Percentiles rank a stretch among this genome's conserved stretches.
phyloP scores from a whole-genome alignment of 2,329 filamentous ascomycete species.

The Lomentospora prolificans region DNA sequence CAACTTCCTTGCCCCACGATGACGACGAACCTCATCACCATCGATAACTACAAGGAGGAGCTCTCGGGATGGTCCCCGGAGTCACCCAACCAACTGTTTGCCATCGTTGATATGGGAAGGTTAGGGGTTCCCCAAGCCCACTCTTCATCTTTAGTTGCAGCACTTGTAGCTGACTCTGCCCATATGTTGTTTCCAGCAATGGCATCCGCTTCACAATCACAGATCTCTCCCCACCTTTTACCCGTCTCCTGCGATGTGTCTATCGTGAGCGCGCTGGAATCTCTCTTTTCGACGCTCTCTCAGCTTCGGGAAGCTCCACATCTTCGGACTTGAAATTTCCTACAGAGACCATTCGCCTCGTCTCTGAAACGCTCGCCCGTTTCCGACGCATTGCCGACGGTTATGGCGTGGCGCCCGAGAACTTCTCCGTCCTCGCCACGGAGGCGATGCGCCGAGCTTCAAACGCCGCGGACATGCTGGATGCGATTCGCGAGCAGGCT shows the following conservation, averaged over 20 bases:
- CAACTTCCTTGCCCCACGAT: constrained; percentile 16
- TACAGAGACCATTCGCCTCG: constrained; percentile 48
- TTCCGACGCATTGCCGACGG: constrained; percentile 64
- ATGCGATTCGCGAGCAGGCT: constrained; percentile 50
- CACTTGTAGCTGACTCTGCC: no score
- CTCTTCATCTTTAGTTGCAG: neutral
- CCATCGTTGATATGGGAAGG: constrained; percentile 53
- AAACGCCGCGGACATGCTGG: constrained; percentile 61
- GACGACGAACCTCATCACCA: constrained; percentile 33
- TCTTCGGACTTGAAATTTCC: constrained; percentile 30
- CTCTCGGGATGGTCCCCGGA: constrained; percentile 38
- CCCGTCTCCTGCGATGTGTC: constrained; percentile 65
- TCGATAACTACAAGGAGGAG: constrained; percentile 39
- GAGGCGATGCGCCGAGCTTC: constrained; percentile 76
- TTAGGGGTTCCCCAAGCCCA: constrained; percentile 17
- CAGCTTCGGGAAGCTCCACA: constrained; percentile 28
- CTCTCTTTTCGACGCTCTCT: constrained; percentile 77
- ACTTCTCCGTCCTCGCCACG: constrained; percentile 72
- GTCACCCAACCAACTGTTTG: constrained; percentile 39
- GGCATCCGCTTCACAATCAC: constrained; percentile 90
- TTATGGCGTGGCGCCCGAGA: constrained; percentile 53
- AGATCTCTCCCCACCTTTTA: constrained; percentile 59
- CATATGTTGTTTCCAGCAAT: no score
- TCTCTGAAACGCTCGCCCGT: constrained; percentile 55
- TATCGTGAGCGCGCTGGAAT: constrained; percentile 72